Evolutionary conservation across 2,329 filamentous ascomycete genomes (phyloP), one percentile per base, ranked within the genome.

Genomic region (Phialophora tarda): DNA sequence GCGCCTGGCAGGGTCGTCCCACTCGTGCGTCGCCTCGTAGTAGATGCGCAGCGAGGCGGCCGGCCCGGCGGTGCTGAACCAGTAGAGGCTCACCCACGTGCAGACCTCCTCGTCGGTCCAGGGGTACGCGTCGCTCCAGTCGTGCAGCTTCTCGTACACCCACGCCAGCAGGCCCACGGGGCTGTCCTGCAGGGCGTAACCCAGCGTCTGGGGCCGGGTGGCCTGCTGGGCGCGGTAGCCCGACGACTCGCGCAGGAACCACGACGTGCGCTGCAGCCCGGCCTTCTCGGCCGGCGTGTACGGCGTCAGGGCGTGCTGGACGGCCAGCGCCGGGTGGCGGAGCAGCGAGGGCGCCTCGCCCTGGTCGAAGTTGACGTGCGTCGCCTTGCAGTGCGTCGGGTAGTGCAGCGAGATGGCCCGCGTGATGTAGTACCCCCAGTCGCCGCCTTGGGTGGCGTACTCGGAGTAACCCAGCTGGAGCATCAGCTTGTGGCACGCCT

Each of bases 141-240:
- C 88, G 71, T 89, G 86, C 44, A 94, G 78, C 75, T 94, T 94
- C 78, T 94, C 91, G 71, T 91, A 91, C 38, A 94, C 88, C 91
- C 91, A 95, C 0, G 89, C 86, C 1, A 94, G 80, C 2, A 92
- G 78, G 0, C 85, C 89, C 0, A 91, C 85, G 0, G 91, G 91
- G 6, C 85, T 88, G 74, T 93, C 90, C 0, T 85, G 82, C 2
- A 93, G 81, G 0, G 82, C 87, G 73, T 91, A 91, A 0, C 88
- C 88, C 0, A 93, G 74, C 0, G 91, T 94, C 59, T 91, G 87
- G 0, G 91, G 91, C 64, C 89, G 88, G 0, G 90, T 92, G 12
- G 79, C 78, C 71, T 92, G 89, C 66, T 85, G 77, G 1, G 81
- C 66, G 69, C 84, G 82, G 75, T 92, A 92, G 2, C 85, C 87